These are phyloP conservation scores for Kwoniella shandongensis DNA, from an alignment of 768 basidiomycete genomes.

Conservation along the genomic window DNA sequence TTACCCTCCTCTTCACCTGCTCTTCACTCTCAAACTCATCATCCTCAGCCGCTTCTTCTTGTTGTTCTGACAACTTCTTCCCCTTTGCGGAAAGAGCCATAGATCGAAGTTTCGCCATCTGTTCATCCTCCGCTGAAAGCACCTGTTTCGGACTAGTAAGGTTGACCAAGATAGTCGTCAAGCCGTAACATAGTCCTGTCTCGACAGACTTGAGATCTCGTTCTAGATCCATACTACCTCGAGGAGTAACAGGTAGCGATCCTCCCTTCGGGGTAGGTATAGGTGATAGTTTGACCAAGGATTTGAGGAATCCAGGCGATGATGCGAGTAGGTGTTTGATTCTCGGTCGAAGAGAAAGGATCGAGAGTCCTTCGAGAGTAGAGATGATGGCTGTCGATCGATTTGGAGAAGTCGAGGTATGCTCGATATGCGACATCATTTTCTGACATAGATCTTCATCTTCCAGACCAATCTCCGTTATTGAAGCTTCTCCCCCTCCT, in stretches of 20 bases:
- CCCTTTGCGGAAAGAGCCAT: constrained; percentile 62
- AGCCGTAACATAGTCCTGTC: constrained; percentile 68
- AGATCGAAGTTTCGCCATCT: constrained; percentile 72
- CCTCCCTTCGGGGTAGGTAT: constrained; percentile 19
- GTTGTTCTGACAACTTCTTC: constrained; percentile 9
- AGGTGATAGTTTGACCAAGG: constrained; percentile 30
- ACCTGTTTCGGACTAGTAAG: constrained; percentile 69
- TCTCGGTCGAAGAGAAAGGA: constrained; percentile 66
- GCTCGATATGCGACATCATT: constrained; percentile 62
- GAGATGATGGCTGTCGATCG: constrained; percentile 60
- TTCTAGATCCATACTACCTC: constrained; percentile 27
- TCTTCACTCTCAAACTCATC: constrained; percentile 65
- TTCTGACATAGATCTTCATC: constrained; percentile 60
- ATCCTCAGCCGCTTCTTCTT: constrained; percentile 39
- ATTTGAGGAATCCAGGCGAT: constrained; percentile 59
- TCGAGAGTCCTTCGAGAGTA: constrained; percentile 80
- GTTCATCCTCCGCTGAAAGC: constrained; percentile 75
- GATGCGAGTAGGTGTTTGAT: constrained; percentile 66
- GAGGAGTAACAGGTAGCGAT: constrained; percentile 40
- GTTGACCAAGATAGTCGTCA: constrained; percentile 73
- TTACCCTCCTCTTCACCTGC: constrained; percentile 65
- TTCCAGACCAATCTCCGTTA: constrained; percentile 28
- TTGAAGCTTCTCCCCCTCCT: constrained; percentile 1
- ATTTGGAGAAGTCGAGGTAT: constrained; percentile 40
- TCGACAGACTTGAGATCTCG: constrained; percentile 13